Evolutionary conservation across 371 early-diverging fungal species (phyloP).

Genomic region (Paramicrosporidium saccamoebae): DNA sequence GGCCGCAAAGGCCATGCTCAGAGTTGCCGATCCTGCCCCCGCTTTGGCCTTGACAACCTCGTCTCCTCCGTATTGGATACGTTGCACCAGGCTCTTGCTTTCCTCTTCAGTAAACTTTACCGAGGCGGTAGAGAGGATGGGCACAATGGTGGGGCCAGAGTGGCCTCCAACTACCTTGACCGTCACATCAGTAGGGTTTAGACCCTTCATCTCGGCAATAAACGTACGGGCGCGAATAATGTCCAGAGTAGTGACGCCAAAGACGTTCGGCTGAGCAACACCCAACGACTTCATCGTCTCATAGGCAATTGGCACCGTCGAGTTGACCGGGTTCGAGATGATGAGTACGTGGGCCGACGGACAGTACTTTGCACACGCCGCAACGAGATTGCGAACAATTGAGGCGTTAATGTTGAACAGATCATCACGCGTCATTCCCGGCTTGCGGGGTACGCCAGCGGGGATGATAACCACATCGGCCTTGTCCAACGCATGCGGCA

Average conservation of each 20-base stretch:
- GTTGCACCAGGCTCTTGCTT: slow-evolving; percentile 62
- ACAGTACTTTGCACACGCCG: slow-evolving; percentile 27
- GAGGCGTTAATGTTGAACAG: slow-evolving; percentile 90
- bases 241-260: slow-evolving; percentile 94
- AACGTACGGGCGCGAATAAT: slow-evolving; percentile 90
- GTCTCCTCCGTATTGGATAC: slow-evolving; percentile 97
- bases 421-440: slow-evolving; percentile 97
- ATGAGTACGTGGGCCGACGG: slow-evolving; percentile 81
- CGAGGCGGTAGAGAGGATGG: slow-evolving; percentile 53
- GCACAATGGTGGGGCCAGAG: slow-evolving; percentile 91
- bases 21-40: slow-evolving; percentile 87
- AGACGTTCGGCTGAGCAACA: slow-evolving; percentile 27
- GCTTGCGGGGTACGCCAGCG: slow-evolving; percentile 96
- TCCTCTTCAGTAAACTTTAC: slow-evolving; percentile 55
- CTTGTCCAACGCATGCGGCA: slow-evolving; percentile 51
- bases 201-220: slow-evolving; percentile 40
- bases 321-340: slow-evolving; percentile 99
- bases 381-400: slow-evolving; percentile 62
- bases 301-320: slow-evolving; percentile 90
- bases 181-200: slow-evolving; percentile 29
- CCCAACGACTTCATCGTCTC: slow-evolving; percentile 79
- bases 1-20: slow-evolving; percentile 94
- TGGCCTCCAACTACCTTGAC: slow-evolving; percentile 92
- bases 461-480: slow-evolving; percentile 81
- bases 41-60: slow-evolving; percentile 98